These are phyloP conservation scores for Penicillium brevicompactum DNA, from an alignment of 2,329 filamentous ascomycete genomes.

Conservation along the genomic window DNA sequence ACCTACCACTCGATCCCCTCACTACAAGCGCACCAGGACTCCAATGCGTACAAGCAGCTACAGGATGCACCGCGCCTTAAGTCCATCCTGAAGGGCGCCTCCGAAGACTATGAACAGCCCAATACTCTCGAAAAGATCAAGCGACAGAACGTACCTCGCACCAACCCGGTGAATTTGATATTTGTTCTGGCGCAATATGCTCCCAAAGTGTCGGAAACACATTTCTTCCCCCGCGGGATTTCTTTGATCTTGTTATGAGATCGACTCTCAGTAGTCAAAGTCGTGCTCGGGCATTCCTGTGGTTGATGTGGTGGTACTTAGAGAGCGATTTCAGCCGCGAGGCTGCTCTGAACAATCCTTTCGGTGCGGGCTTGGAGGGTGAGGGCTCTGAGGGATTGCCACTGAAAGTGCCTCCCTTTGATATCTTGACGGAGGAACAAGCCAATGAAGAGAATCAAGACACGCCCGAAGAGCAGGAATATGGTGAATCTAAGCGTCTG, in stretches of 20 bases:
- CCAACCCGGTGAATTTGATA: conserved; percentile 95
- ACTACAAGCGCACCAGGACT: conserved; percentile 90
- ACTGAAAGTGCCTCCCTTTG: conserved; percentile 50
- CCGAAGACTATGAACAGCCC: conserved; percentile 86
- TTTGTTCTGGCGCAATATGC: conserved; percentile 92
- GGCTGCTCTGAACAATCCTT: conserved; percentile 86
- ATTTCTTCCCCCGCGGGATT: conserved; percentile 85
- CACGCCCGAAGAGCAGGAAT: conserved; percentile 50
- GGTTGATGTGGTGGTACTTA: conserved; percentile 99
- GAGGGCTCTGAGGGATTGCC: conserved; percentile 47
- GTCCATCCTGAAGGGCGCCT: conserved; percentile 94
- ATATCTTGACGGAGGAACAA: conserved; percentile 51
- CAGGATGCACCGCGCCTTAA: conserved; percentile 96
- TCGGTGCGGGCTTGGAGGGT: conserved; percentile 61
- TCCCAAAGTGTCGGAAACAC: conserved; percentile 86
- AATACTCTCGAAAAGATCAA: conserved; percentile 82
- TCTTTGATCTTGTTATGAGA: conserved; percentile 96
- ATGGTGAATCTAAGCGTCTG: conserved; percentile 51
- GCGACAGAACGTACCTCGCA: conserved; percentile 67
- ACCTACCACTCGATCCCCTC: conserved; percentile 98
- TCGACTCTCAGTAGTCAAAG: conserved; percentile 78
- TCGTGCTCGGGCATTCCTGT: conserved; percentile 84
- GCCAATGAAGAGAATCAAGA: conserved; percentile 55
- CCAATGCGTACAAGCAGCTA: conserved; percentile 94
- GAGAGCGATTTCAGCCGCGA: conserved; percentile 93